Evolutionary conservation across 129 eudicot genomes (phyloP), one percentile per base, ranked within the genome.

Genomic region (Flaveria brownii): DNA sequence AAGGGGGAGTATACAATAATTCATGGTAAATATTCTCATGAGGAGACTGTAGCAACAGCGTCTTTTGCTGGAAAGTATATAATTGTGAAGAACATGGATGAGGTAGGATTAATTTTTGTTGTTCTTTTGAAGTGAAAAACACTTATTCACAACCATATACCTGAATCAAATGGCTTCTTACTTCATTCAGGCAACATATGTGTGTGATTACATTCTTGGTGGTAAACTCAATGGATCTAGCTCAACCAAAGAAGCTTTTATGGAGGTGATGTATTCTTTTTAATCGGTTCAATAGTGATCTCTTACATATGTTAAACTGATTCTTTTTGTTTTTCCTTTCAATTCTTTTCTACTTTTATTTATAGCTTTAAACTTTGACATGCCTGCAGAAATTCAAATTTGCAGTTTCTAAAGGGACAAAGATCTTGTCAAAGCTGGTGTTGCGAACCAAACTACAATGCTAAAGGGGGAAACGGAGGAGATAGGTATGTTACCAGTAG

Each of bases 401-500:
- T 87, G 97, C 99, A 4, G 77, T 87, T 63, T 95, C 99, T 4
- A 18, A 83, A 59, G 99, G 36, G 99, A 95, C 81, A 80, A 2
- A 22, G 99, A 95, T 83, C 91, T 95, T 62, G 75, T 55, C 12
- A 91, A 86, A 85, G 78, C 88, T 83, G 99, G 99, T 63, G 86
- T 95, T 46, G 99, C 99, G 5, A 95, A 95, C 77, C 99, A 95
- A 82, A 95, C 99, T 62, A 95, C 99, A 22, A 95, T 95, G 99
- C 85, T 95, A 61, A 91, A 91, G 77, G 99, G 99, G 57, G 99
- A 95, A 81, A 95, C 99, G n/a, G 99, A 95, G 78, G 96, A 91
- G 54, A 95, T 95, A 77, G 99, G 99, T 91, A 22, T 73, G 90
- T 73, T 68, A 2, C 28, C 41, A 66, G 30, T 66, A 41, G 3